Base-by-base conservation (phyloP, 805 yeast genomes). In the Candida maltosa region DNA sequence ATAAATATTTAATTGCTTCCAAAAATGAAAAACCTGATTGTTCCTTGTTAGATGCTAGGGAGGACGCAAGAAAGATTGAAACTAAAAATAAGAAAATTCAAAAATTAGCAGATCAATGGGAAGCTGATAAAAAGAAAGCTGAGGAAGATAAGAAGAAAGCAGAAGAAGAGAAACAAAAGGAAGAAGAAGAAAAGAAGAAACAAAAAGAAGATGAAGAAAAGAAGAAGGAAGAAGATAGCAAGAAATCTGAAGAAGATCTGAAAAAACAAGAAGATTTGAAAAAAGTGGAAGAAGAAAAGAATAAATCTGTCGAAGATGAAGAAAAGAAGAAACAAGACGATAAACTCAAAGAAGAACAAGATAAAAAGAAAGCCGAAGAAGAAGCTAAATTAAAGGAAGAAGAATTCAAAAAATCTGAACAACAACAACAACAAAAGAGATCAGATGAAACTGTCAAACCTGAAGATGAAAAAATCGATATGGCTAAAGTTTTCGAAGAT, bases 41-140 rank as follows among this genome's bases (percentile, higher is more conserved):
- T 49, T 56, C 58, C 30, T 51, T 70, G 33, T 62, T 73, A 15
- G 75, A 75, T 40, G 68, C 71, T 35, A 26, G 35, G 35, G 38
- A 43, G 25, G 35, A 31, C 14, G 40, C 40, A 20, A 17, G 39
- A 26, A 23, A 32, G 21, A 17, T 22, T 21, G 27, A 31, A 27
- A 27, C 25, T 18, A 26, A 38, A 15, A 35, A 34, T 11, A 32
- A 34, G 14, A 41, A 34, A 9, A 18, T 15, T 4, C 16, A 30
- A 19, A 4, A 21, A 31, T 29, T 41, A 34, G 22, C 17, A 23
- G 25, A 9, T 19, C 16, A 22, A 16, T 17, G 33, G 31, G 28
- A 24, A 14, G 29, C 38, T 9, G 47, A 32, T 7, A 34, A 29
- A 18, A 34, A 35, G 26, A 26, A 35, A 12, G 40, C 39, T 29